These are phyloP conservation scores for Sclerotinia borealis DNA, from an alignment of 2,329 filamentous ascomycete genomes.

Conservation along the genomic window DNA sequence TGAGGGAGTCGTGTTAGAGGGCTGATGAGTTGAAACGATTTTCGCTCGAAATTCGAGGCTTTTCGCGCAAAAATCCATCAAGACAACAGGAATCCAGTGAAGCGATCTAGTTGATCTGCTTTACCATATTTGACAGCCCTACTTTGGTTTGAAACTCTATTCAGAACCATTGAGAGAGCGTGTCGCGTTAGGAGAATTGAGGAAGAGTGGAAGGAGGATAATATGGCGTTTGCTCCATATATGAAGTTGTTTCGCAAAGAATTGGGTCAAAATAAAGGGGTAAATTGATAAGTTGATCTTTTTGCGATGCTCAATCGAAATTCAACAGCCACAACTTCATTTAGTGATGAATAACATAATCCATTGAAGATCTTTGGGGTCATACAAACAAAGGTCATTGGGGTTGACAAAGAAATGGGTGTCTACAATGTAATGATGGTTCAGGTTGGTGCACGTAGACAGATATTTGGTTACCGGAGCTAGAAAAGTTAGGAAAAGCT, in stretches of 20 bases:
- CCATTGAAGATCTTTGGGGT: neutral
- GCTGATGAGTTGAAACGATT: neutral
- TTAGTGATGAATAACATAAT: too few relatives aligned
- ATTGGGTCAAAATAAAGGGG: neutral
- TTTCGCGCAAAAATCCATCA: neutral
- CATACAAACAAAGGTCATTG: neutral
- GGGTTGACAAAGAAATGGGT: neutral
- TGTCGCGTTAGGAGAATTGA: neutral
- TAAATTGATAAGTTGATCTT: neutral
- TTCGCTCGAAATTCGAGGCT: neutral
- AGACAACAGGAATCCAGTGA: neutral
- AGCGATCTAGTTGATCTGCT: neutral
- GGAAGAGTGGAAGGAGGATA: neutral
- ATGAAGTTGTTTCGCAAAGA: neutral
- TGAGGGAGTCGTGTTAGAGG: too few relatives aligned
- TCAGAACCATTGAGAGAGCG: neutral
- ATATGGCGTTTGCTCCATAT: neutral
- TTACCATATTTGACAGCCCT: neutral
- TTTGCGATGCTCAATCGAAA: rapidly evolving
- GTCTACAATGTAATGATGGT: neutral
- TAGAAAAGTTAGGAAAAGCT: neutral
- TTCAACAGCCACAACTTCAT: neutral
- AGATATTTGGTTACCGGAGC: neutral
- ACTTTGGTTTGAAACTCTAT: neutral
- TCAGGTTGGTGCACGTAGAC: neutral